Base-by-base conservation (phyloP, 345 rosid species). In the Laguncularia racemosa region DNA sequence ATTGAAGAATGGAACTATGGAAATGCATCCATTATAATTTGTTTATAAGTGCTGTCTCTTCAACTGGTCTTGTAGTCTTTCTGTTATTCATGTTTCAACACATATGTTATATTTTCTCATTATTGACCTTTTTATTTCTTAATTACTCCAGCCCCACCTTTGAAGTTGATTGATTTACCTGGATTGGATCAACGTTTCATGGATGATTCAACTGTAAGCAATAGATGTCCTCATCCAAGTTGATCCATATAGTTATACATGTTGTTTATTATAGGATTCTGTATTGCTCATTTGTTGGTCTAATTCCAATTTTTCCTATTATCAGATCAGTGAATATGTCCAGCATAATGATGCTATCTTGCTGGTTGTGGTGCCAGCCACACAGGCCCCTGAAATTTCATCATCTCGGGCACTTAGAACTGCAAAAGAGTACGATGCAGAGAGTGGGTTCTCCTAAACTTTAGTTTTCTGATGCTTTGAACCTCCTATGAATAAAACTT, bases 341-440 rank as follows among this genome's bases (percentile, higher is more conserved):
- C 79, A 89, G 70, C 96, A 77, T 76, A 93, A 82, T 57, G 99
- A 93, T 83, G 89, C 97, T 38, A 87, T 93, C 74, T 73, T 93
- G 66, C 79, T 93, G 65, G 88, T 93, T 58, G 54, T 89, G 47
- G 68, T 93, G 66, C 97, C 99, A 67, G 97, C 99, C 62, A 73
- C 73, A 69, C 97, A 89, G 73, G 83, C 91, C 38, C 84, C 91
- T 15, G 99, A 89, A 81, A 84, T 93, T 64, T 76, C 99, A 20
- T 84, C 99, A 50, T 86, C 86, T 11, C 83, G 81, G 63, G 96
- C 99, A 56, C 88, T 93, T 56, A 85, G 82, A 73, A 59, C 76
- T 50, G 96, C 97, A 48, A 93, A 93, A 75, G 99, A 93, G 59
- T 84, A 73, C 73, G 99, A 89, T 61, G 71, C 82, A 50, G 96